Percentiles rank a stretch among this genome's conserved stretches.
Evolutionary conservation across 2,329 filamentous ascomycete species (phyloP).

Genomic region (Alternaria longipes): DNA sequence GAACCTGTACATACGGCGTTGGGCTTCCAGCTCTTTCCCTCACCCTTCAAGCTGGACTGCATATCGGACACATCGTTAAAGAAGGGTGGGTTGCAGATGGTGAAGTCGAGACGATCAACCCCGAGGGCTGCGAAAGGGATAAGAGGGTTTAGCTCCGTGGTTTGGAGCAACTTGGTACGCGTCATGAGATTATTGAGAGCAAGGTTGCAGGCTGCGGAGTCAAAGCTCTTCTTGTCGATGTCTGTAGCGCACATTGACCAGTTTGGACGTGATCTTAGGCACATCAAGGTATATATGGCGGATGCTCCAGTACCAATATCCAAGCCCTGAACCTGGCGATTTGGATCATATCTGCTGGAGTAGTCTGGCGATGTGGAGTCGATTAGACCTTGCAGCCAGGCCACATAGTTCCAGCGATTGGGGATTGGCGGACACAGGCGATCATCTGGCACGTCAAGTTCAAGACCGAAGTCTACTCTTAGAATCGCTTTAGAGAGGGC

Average conservation of each 20-base stretch:
- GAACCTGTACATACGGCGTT: conserved; percentile 80
- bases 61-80: conserved; percentile 80
- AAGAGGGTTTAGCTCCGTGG: conserved; percentile 62
- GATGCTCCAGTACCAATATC: conserved; percentile 93
- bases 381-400: conserved; percentile 85
- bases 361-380: conserved; percentile 69
- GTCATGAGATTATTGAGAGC: conserved; percentile 68
- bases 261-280: conserved; percentile 69
- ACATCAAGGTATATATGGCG: conserved; percentile 88
- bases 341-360: conserved; percentile 56
- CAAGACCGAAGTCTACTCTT: conserved; percentile 75
- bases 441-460: conserved; percentile 76
- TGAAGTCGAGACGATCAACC: conserved; percentile 74
- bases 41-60: conserved; percentile 63
- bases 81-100: conserved; percentile 95
- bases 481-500: conserved; percentile 81
- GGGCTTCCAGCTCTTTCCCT: conserved; percentile 72
- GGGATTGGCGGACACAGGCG: conserved; percentile 84
- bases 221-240: conserved; percentile 75
- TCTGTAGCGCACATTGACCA: conserved; percentile 72
- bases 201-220: conserved; percentile 74
- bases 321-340: conserved; percentile 71
- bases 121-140: conserved; percentile 69
- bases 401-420: conserved; percentile 83
- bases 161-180: conserved; percentile 71